Conservation (phyloP, 2,329 filamentous ascomycete species). For the Ascocoryne sarcoides region DNA sequence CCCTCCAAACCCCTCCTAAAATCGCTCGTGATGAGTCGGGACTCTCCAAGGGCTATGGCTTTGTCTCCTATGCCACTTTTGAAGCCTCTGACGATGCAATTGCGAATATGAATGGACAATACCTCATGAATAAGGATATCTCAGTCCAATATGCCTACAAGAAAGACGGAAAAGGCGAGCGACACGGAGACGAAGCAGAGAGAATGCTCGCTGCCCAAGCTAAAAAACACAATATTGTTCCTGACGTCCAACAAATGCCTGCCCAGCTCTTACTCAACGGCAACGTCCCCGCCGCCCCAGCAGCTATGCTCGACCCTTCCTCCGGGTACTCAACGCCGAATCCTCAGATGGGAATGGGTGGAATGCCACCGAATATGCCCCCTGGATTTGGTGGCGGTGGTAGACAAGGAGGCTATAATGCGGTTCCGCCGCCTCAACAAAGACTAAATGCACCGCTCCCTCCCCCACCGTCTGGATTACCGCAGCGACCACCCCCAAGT, state of each 20-base stretch:
- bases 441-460: constrained; percentile 44
- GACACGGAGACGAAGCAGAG: constrained; percentile 91
- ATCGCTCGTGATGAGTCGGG: constrained; percentile 84
- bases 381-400: constrained; percentile 23
- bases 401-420: constrained; percentile 20
- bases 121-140: constrained; percentile 93
- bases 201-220: constrained; percentile 84
- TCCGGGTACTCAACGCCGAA: not conserved
- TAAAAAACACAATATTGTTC: constrained; percentile 86
- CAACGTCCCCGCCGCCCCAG: constrained; percentile 32
- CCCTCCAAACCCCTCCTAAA: constrained; percentile 76
- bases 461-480: constrained; percentile 43
- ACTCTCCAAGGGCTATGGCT: constrained; percentile 90
- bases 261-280: constrained; percentile 34
- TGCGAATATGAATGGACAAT: constrained; percentile 89
- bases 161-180: constrained; percentile 95
- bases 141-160: constrained; percentile 98
- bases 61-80: constrained; percentile 88
- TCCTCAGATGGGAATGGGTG: constrained; percentile 6
- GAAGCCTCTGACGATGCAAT: constrained; percentile 90
- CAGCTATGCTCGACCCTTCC: constrained; percentile 31
- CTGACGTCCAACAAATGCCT: constrained; percentile 43
- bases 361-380: constrained; percentile 19
- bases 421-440: constrained; percentile 27
- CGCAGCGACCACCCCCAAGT: constrained; percentile 61